phyloP scores from a whole-genome alignment of 2,329 filamentous ascomycete species.

The Aspergillus quadrilineatus region DNA sequence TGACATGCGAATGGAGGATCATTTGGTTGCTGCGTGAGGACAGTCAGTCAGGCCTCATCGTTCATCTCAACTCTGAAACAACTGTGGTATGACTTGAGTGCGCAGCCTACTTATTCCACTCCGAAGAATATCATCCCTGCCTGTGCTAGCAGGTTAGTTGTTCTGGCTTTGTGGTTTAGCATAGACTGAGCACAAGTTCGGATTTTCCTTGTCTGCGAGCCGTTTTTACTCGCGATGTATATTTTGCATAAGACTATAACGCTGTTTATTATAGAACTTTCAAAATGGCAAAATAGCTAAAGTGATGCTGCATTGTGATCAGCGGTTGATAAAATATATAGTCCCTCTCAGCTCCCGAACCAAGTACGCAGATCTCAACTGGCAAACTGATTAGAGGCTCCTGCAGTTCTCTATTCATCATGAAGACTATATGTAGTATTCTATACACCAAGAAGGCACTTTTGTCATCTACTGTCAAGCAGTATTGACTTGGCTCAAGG shows the following conservation, averaged over 20 bases:
- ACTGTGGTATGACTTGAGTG: background rate
- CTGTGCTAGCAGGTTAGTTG: background rate
- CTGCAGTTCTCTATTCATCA: too few species aligned
- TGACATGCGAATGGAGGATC: background rate
- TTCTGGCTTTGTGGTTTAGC: background rate
- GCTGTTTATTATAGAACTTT: too few species aligned
- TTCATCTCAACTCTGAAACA: background rate
- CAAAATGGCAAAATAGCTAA: too few species aligned
- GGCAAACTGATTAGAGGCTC: too few species aligned
- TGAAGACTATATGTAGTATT: too few species aligned
- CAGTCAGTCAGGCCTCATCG: background rate
- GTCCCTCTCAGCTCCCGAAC: too few species aligned
- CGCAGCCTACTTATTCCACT: background rate
- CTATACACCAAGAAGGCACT: too few species aligned
- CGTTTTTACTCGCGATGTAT: constrained; percentile 1
- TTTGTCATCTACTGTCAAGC: too few species aligned
- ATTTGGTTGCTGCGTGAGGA: background rate
- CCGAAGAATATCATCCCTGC: background rate
- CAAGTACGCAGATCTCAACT: too few species aligned
- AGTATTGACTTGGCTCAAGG: too few species aligned
- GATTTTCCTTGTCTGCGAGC: background rate
- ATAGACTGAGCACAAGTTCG: constrained; percentile 3
- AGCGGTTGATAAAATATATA: too few species aligned
- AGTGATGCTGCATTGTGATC: too few species aligned
- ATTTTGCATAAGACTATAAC: background rate